Conservation (phyloP, 257 asterid genomes). For the Solanum pennellii region DNA sequence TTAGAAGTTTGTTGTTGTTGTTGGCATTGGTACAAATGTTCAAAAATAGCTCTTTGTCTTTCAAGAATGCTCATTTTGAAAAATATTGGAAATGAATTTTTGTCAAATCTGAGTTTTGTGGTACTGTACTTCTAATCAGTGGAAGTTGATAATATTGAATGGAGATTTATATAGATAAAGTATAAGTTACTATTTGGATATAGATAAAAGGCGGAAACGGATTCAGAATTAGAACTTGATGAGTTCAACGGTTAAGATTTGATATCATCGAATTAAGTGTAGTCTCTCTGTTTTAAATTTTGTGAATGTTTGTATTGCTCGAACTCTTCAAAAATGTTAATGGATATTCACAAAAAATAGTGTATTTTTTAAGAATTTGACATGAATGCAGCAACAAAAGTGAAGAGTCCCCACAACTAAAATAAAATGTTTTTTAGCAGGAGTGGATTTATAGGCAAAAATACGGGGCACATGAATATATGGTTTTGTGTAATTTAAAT, state of each 20-base stretch:
- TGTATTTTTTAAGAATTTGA: too few relatives aligned
- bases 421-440: too few relatives aligned
- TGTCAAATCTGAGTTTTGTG: background rate
- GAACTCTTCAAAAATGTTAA: too few relatives aligned
- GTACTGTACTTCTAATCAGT: background rate
- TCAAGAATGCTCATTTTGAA: slow-evolving; percentile 32
- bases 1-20: background rate
- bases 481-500: too few relatives aligned
- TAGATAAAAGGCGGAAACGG: background rate
- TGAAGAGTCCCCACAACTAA: too few relatives aligned
- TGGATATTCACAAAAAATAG: too few relatives aligned
- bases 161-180: background rate
- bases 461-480: background rate
- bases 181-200: background rate
- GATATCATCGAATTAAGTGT: background rate
- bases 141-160: background rate
- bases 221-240: too few relatives aligned
- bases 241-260: too few relatives aligned
- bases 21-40: slow-evolving; percentile 13
- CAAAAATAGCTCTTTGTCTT: slow-evolving; percentile 28
- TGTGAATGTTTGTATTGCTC: too few relatives aligned
- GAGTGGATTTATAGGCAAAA: too few relatives aligned
- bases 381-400: too few relatives aligned
- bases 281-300: too few relatives aligned
- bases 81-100: background rate